These are phyloP conservation scores for Mucor indicus DNA, from an alignment of 371 early-diverging fungal species.

Conservation along the genomic window DNA sequence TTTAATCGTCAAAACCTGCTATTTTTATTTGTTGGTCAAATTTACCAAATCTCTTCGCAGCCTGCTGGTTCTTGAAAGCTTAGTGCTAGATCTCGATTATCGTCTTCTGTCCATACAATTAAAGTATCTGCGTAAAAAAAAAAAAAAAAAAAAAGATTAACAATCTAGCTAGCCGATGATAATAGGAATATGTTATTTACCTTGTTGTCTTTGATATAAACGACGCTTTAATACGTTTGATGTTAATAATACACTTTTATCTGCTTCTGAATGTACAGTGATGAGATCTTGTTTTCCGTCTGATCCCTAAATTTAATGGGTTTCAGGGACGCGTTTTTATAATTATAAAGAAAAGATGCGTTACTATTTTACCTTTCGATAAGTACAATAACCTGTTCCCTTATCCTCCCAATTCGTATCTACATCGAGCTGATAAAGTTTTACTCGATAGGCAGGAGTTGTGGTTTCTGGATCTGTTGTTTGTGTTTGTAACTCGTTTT, in stretches of 20 bases:
- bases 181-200: slow-evolving; percentile 43
- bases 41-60: slow-evolving; percentile 79
- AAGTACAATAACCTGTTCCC: slow-evolving; percentile 76
- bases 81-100: slow-evolving; percentile 77
- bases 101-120: slow-evolving; percentile 90
- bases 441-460: slow-evolving; percentile 53
- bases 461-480: not conserved
- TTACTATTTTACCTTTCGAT: slow-evolving; percentile 52
- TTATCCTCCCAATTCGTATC: slow-evolving; percentile 76
- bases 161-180: not conserved
- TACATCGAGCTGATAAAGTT: slow-evolving; percentile 71
- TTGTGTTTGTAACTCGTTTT: not conserved
- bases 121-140: slow-evolving; percentile 67
- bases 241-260: slow-evolving; percentile 59
- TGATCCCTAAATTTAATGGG: slow-evolving; percentile 19
- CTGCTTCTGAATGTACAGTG: slow-evolving; percentile 64
- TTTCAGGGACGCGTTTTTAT: slow-evolving; percentile 17
- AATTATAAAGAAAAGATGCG: no score
- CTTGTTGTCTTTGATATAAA: slow-evolving; percentile 79
- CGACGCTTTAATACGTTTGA: slow-evolving; percentile 63
- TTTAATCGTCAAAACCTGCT: not conserved
- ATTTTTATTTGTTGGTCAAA: slow-evolving; percentile 1
- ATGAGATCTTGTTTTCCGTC: slow-evolving; percentile 55
- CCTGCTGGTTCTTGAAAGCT: slow-evolving; percentile 88
- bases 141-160: not conserved